phyloP scores from a whole-genome alignment of 2,329 filamentous ascomycete genomes.

The Trichoderma lentiforme region DNA sequence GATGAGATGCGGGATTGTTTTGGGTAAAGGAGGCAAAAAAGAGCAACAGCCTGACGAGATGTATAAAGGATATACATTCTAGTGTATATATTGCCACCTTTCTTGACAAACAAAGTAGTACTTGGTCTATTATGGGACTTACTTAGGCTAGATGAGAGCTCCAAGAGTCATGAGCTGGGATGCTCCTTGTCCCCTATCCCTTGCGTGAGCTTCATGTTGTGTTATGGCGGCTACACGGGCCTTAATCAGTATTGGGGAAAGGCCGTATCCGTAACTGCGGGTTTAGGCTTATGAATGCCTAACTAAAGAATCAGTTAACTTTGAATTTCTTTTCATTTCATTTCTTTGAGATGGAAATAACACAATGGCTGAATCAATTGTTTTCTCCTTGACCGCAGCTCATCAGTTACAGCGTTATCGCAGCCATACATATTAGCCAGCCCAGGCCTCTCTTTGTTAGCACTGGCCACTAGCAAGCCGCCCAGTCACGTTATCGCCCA shows the following conservation, averaged over 20 bases:
- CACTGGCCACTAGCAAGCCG: background rate
- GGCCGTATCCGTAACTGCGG: background rate
- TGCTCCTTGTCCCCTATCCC: background rate
- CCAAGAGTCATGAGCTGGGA: background rate
- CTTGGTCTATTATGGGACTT: background rate
- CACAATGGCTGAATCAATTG: background rate
- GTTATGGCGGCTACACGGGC: background rate
- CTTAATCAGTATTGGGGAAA: background rate
- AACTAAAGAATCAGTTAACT: too few species aligned
- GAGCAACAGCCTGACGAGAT: background rate
- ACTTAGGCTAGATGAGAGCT: background rate
- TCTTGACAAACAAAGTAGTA: background rate
- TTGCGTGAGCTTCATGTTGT: background rate
- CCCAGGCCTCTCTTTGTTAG: background rate
- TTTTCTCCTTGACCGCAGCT: background rate
- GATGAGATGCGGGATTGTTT: background rate
- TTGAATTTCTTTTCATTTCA: background rate
- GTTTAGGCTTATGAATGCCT: background rate
- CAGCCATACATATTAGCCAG: background rate
- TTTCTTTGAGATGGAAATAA: background rate
- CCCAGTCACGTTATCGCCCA: conserved; percentile 17
- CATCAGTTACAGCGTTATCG: background rate
- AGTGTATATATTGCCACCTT: background rate
- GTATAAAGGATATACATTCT: background rate
- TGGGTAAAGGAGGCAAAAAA: background rate